These are phyloP conservation scores for Elaeis guineensis DNA, from an alignment of 176 grass and related monocot species.

Conservation along the genomic window DNA sequence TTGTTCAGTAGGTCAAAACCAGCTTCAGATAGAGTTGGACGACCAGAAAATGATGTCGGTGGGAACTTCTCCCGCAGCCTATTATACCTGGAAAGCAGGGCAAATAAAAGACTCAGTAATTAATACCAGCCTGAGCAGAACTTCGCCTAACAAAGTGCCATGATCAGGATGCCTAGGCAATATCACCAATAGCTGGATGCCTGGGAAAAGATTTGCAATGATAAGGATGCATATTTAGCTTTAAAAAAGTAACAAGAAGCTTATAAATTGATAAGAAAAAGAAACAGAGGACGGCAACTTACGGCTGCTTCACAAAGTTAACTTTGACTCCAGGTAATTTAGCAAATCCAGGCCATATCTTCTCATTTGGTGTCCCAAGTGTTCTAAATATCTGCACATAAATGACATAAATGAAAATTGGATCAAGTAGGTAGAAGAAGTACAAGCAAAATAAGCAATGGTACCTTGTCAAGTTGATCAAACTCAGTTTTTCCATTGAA, in stretches of 20 bases:
- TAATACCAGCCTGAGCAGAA: neutral
- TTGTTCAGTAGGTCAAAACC: slow-evolving; percentile 88
- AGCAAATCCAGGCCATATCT: slow-evolving; percentile 68
- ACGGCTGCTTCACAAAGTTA: slow-evolving; percentile 74
- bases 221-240: neutral
- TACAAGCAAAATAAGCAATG: neutral
- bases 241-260: no score
- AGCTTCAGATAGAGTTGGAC: slow-evolving; percentile 67
- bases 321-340: slow-evolving; percentile 55
- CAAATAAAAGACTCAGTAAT: no score
- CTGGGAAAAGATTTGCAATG: slow-evolving; percentile 3
- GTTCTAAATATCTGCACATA: slow-evolving; percentile 62
- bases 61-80: slow-evolving; percentile 78
- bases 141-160: slow-evolving; percentile 13
- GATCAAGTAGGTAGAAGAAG: neutral
- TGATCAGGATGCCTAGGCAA: slow-evolving; percentile 5
- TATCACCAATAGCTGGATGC: slow-evolving; percentile 2
- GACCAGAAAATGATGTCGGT: slow-evolving; percentile 52
- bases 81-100: slow-evolving; percentile 19
- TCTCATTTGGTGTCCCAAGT: slow-evolving; percentile 65
- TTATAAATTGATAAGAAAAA: slow-evolving; percentile 8
- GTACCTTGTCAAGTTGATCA: slow-evolving; percentile 80
- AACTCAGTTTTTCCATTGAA: slow-evolving; percentile 70
- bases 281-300: slow-evolving; percentile 26
- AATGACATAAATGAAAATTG: no score